Evolutionary conservation across 2,329 filamentous ascomycete species (phyloP).

Genomic region (Pyrenophora graminea): DNA sequence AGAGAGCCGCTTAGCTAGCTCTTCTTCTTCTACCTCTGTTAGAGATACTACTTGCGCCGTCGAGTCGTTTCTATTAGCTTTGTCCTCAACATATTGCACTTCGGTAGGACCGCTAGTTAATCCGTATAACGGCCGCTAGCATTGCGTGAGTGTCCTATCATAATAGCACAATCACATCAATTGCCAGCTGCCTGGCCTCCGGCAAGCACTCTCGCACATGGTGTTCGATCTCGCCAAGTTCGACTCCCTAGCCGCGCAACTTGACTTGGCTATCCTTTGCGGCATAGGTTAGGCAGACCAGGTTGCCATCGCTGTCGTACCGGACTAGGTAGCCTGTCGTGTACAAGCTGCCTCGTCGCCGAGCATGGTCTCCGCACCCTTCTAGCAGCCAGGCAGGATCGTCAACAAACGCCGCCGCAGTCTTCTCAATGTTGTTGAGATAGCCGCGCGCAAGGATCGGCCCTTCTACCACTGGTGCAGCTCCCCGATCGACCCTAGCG

Average conservation of each 20-base stretch:
- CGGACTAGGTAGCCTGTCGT: constrained; percentile 5
- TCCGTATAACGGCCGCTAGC: not conserved
- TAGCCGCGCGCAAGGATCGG: too few species aligned
- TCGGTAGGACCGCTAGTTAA: too few species aligned
- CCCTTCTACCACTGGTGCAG: too few species aligned
- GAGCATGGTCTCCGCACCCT: too few species aligned
- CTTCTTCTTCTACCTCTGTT: too few species aligned
- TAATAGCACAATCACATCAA: too few species aligned
- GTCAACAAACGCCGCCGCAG: too few species aligned
- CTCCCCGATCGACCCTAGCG: too few species aligned
- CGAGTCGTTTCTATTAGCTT: not conserved
- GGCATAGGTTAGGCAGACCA: constrained; percentile 13
- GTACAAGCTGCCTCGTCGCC: not conserved
- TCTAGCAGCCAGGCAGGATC: too few species aligned
- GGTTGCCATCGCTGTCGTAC: constrained; percentile 20
- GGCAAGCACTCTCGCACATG: not conserved
- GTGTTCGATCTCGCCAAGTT: constrained; percentile 1
- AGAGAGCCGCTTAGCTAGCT: constrained; percentile 15
- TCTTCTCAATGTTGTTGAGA: too few species aligned
- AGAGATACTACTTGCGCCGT: not conserved
- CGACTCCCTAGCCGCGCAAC: not conserved
- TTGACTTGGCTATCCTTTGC: constrained; percentile 31
- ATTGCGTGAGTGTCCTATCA: not conserved
- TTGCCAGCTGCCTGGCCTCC: too few species aligned
- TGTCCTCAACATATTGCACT: not conserved